Evolutionary conservation across 495 filamentous ascomycete genomes (phyloP).

Genomic region (Rusavskia elegans): DNA sequence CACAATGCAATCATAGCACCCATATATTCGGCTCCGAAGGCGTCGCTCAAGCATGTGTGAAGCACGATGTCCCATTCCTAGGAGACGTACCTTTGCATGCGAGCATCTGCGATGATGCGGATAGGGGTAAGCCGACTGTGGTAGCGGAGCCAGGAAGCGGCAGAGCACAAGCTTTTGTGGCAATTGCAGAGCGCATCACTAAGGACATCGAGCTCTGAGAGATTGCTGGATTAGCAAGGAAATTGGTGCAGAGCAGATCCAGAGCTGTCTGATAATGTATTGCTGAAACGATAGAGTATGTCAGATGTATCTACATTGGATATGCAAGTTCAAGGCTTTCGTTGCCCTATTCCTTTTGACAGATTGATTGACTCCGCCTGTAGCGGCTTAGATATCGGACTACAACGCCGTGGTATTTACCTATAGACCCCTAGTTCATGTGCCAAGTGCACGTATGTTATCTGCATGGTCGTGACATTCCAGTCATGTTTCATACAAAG

Average conservation of each 20-base stretch:
- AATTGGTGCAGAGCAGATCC: not conserved
- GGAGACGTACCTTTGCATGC: conserved; percentile 85
- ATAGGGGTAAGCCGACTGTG: conserved; percentile 78
- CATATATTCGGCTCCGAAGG: conserved; percentile 58
- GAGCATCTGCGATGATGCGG: conserved; percentile 75
- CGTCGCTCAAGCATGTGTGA: conserved; percentile 33
- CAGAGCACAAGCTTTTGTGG: conserved; percentile 53
- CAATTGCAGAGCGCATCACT: conserved; percentile 47
- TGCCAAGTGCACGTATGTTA: too few species aligned
- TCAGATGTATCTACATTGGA: too few species aligned
- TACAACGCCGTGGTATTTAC: too few species aligned
- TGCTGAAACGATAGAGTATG: too few species aligned
- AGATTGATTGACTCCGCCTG: too few species aligned
- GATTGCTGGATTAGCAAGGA: not conserved
- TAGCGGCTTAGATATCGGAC: too few species aligned
- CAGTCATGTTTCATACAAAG: too few species aligned
- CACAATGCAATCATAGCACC: conserved; percentile 56
- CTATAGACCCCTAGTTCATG: too few species aligned
- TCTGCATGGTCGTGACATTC: too few species aligned
- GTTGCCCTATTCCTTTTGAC: too few species aligned
- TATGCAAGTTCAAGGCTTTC: too few species aligned
- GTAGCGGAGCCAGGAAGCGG: conserved; percentile 65
- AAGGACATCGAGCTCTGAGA: not conserved
- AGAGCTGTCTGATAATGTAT: too few species aligned
- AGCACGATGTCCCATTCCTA: conserved; percentile 56